Percentiles rank a stretch among this genome's conserved stretches.
These are phyloP conservation scores for Begonia loranthoides DNA, from an alignment of 306 rosid genomes.

Conservation along the genomic window DNA sequence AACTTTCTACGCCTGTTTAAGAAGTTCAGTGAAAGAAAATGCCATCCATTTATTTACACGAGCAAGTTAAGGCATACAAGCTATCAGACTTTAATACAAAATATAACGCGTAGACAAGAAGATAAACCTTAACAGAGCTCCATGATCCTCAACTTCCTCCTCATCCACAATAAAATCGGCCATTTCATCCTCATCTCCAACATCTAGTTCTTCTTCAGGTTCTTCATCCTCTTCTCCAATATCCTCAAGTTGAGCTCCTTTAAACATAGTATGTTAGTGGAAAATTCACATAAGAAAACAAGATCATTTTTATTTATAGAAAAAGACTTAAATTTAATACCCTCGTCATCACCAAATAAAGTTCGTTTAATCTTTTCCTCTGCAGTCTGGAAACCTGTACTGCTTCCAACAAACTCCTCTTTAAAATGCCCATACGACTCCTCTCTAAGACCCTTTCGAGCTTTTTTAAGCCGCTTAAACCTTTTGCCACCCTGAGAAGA, in stretches of 20 bases:
- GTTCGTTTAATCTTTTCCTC: constrained; percentile 84
- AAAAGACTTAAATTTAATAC: constrained; percentile 13
- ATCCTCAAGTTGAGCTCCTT: constrained; percentile 79
- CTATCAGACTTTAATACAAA: too few relatives aligned
- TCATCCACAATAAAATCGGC: constrained; percentile 95
- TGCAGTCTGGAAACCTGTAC: constrained; percentile 77
- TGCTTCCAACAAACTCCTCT: constrained; percentile 70
- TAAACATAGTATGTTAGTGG: background rate
- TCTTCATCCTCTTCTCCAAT: constrained; percentile 90
- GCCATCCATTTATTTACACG: too few relatives aligned
- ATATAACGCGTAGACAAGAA: background rate
- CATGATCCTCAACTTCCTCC: constrained; percentile 60
- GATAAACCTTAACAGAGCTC: constrained; percentile 56
- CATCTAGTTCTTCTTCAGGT: constrained; percentile 84
- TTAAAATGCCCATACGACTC: constrained; percentile 64
- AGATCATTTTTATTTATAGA: background rate
- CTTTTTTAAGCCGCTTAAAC: constrained; percentile 81
- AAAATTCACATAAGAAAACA: background rate
- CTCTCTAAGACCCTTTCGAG: constrained; percentile 43
- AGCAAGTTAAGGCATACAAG: too few relatives aligned
- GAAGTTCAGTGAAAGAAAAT: background rate
- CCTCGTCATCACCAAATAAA: constrained; percentile 88
- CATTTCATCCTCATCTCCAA: constrained; percentile 97
- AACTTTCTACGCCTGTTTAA: constrained; percentile 40
- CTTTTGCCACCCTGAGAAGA: constrained; percentile 57